Evolutionary conservation across 1,139 yeast species (phyloP), one percentile per base, ranked within the genome.

Genomic region (Diutina rugosa): DNA sequence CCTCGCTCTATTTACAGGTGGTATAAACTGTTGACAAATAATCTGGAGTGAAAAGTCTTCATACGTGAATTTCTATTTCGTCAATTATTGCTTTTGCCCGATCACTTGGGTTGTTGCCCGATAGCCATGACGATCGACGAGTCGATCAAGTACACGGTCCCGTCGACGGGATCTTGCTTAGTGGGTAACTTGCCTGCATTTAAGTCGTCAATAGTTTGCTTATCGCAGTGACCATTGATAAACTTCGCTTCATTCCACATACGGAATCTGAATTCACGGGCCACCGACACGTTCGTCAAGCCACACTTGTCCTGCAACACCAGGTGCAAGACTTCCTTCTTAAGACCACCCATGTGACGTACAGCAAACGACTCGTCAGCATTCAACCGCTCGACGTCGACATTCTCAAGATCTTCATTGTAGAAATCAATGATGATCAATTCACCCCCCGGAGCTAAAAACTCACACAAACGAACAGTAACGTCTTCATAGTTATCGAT

Each of bases 361-460:
- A 49, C 53, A 32, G 53, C 53, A 29, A 47, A 28, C n/a, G 6
- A 12, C 4, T 9, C 41, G 1, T 9, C n/a, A 35, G 6, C 41
- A n/a, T 1, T 14, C 10, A 14, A 38, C 9, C 30, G 35, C 1
- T 29, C 9, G 12, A 21, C 4, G 10, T n/a, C 21, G 32, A 6
- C 21, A 6, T 10, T 18, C 56, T 69, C 74, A 8, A 67, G 69
- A 56, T 70, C 73, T 53, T 68, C 70, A 55, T 69, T 62, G 67
- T 70, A 71, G 58, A 75, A 72, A 60, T 76, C 79, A 16, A 72
- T 57, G 9, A 75, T 67, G 52, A 69, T 65, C 47, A 76, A 61
- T 64, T 66, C 64, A 0, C 79, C 80, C 2, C 69, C 68, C 0
- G 69, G 67, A 30, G 61, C 64, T 56, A 76, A 67, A 59, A 74